A percentile compares a stretch with the other conserved stretches of the same genome.
Evolutionary conservation across 306 rosid genomes (phyloP).

Genomic region (Astragalus membranaceus): DNA sequence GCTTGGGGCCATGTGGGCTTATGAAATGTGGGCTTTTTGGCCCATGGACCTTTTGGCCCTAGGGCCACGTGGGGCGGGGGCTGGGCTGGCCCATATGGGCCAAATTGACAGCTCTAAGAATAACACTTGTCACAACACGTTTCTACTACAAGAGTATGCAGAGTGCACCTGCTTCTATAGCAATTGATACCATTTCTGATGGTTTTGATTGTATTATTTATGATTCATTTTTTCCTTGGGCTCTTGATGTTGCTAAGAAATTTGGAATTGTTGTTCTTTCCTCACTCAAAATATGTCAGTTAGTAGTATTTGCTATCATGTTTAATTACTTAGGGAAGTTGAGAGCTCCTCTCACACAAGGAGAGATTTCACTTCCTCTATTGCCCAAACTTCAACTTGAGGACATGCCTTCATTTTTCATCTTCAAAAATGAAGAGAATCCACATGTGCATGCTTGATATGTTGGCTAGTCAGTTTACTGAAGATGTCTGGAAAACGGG

Average conservation of each 20-base stretch:
- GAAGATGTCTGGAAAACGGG: slow-evolving; percentile 17
- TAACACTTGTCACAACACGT: no score
- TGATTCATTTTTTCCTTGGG: background rate
- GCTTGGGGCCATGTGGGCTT: no score
- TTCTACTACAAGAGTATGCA: no score
- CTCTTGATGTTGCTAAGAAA: background rate
- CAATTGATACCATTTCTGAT: no score
- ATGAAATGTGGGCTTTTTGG: no score
- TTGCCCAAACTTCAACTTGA: slow-evolving; percentile 24
- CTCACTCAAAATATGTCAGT: background rate
- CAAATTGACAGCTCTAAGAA: no score
- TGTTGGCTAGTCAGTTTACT: slow-evolving; percentile 19
- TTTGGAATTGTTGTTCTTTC: background rate
- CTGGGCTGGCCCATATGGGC: no score
- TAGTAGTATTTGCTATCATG: background rate
- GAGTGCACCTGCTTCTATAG: no score
- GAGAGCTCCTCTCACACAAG: no score
- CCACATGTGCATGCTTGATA: background rate
- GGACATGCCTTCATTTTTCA: slow-evolving; percentile 28
- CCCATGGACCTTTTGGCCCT: no score
- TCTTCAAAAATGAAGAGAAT: background rate
- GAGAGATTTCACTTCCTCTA: background rate
- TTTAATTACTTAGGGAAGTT: no score
- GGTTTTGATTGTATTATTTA: background rate
- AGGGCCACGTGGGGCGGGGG: no score